These are phyloP conservation scores for Diaporthe destruens DNA, from an alignment of 2,329 filamentous ascomycete genomes.

Conservation along the genomic window DNA sequence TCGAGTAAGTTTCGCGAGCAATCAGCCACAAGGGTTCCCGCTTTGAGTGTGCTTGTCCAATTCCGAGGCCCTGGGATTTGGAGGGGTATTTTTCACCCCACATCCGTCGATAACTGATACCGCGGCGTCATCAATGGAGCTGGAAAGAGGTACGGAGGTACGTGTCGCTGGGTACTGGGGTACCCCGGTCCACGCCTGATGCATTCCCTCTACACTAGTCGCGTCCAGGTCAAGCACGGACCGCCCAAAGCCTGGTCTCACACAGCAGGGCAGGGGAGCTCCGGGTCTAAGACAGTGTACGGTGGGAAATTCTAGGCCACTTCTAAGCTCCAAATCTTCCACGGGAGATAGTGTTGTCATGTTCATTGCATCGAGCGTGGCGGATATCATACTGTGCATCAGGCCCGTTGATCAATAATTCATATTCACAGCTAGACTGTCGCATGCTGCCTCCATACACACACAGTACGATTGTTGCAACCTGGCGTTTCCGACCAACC, in stretches of 20 bases:
- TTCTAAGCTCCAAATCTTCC: background rate
- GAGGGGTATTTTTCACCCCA: conserved; percentile 31
- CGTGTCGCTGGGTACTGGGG: background rate
- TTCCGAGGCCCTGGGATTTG: conserved; percentile 18
- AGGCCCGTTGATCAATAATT: background rate
- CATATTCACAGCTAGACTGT: background rate
- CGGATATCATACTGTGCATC: background rate
- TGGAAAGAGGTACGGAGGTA: background rate
- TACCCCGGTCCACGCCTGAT: background rate
- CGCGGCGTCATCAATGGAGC: conserved; percentile 4
- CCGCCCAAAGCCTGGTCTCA: background rate
- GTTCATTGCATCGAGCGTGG: background rate
- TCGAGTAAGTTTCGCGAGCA: background rate
- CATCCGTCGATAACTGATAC: conserved; percentile 27
- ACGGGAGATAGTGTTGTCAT: background rate
- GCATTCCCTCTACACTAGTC: background rate
- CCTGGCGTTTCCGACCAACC: conserved; percentile 19
- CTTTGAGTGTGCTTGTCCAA: background rate
- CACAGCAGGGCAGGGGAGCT: background rate
- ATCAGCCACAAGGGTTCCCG: conserved; percentile 18
- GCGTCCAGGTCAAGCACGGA: background rate
- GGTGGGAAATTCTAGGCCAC: background rate
- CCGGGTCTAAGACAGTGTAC: background rate
- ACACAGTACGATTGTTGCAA: conserved; percentile 2
- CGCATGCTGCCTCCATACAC: background rate